Conservation (phyloP, 768 basidiomycete genomes). For the Psilocybe tampanensis region DNA sequence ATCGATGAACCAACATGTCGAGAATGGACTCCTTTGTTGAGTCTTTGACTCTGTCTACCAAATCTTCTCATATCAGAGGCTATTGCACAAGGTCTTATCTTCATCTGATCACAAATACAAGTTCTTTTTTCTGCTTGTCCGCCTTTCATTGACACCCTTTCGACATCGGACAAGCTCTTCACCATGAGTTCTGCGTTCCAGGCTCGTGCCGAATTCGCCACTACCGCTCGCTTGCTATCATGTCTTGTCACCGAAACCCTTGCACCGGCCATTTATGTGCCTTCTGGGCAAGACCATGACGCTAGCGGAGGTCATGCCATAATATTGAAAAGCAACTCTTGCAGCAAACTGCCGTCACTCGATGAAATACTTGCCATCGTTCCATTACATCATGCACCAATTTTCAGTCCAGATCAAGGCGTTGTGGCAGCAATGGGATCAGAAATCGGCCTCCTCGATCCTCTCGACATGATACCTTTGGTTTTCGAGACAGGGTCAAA, state of each 20-base stretch:
- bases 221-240: slow-evolving; percentile 51
- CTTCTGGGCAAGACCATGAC: slow-evolving; percentile 32
- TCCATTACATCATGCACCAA: slow-evolving; percentile 46
- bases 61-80: not conserved
- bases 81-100: not conserved
- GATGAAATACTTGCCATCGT: slow-evolving; percentile 49
- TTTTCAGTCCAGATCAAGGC: slow-evolving; percentile 41
- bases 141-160: not conserved
- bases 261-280: slow-evolving; percentile 47
- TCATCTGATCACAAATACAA: not conserved
- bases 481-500: slow-evolving; percentile 8
- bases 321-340: slow-evolving; percentile 36
- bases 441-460: slow-evolving; percentile 30
- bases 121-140: not conserved
- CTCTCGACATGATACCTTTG: not conserved
- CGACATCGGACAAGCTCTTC: no score
- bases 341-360: slow-evolving; percentile 27
- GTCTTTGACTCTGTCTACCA: not conserved
- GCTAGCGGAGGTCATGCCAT: slow-evolving; percentile 41
- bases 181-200: slow-evolving; percentile 17
- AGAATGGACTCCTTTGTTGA: no score
- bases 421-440: slow-evolving; percentile 26
- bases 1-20: no score
- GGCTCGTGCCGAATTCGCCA: slow-evolving; percentile 50
- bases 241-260: slow-evolving; percentile 62